Evolutionary conservation across 345 rosid species (phyloP), one percentile per base, ranked within the genome.

Genomic region (Toxicodendron radicans): DNA sequence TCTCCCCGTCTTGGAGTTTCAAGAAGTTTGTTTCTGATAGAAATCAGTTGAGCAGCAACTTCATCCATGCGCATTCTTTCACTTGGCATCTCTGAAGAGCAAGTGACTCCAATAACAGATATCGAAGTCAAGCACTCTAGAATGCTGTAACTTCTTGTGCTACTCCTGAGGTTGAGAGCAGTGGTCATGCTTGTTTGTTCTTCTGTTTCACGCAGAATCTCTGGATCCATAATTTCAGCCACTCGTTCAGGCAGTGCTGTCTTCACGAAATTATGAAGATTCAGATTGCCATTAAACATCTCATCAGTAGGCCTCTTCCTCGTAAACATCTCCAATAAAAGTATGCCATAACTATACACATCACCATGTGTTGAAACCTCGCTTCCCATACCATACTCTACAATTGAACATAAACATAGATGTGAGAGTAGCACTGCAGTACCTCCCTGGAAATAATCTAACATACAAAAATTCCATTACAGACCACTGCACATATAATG

Each of bases 351-450:
- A 30, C 85, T 79, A n/a, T 79, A 75, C 23, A 84, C 73, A 65
- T 84, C 82, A 0, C 85, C 83, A 3, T 20, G 2, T 0, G 66
- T 68, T 16, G 83, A 77, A 3, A 70, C 69, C 17, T 14, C 57
- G 0, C 74, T 73, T 18, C 87, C 83, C 76, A 75, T 32, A 1
- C 82, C 85, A 66, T 84, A 82, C 58, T 84, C 83, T 82, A 27
- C 30, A 64, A 75, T 38, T 7, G 32, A 11, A 46, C 30, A 27
- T 27, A 27, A 27, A 27, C 30, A 27, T 27, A 27, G 2, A 27
- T 27, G 30, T 27, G 30, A 27, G 30, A 27, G 30, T 27, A 27
- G 2, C 30, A 27, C 30, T 27, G 30, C 30, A 27, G 30, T 27
- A 27, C 30, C 30, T 27, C 30, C 30, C 30, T 27, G 30, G 30